Percentiles rank a stretch among this genome's conserved stretches.
Conservation (phyloP, 2,329 filamentous ascomycete species). For the Hypoxylon sp. region DNA sequence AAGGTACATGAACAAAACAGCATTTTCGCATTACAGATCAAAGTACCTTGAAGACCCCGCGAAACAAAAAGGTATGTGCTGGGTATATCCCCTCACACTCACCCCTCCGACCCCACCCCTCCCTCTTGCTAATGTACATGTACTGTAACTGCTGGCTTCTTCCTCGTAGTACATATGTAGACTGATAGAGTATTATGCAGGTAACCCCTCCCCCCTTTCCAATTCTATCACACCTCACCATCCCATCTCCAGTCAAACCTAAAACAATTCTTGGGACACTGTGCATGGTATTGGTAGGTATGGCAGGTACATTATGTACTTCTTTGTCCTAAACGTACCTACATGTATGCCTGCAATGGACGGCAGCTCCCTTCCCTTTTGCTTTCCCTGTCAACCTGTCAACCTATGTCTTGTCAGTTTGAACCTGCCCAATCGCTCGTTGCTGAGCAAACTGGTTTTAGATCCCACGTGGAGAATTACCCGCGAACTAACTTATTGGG, state of each 20-base stretch:
- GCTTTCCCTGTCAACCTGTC: slow-evolving; percentile 3
- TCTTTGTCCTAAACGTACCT: not conserved
- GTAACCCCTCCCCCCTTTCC: slow-evolving; percentile 10
- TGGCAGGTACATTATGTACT: no score
- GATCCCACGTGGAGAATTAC: slow-evolving; percentile 40
- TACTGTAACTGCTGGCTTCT: slow-evolving; percentile 12
- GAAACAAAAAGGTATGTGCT: slow-evolving; percentile 8
- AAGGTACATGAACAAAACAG: no score
- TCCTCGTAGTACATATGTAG: slow-evolving; percentile 15
- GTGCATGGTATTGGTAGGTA: not conserved
- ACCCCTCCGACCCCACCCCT: slow-evolving; percentile 32
- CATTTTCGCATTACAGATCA: no score
- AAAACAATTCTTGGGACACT: slow-evolving; percentile 26
- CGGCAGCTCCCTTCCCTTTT: slow-evolving; percentile 14
- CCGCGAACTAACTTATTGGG: slow-evolving; percentile 10
- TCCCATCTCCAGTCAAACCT: slow-evolving; percentile 29
- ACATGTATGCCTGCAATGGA: slow-evolving; percentile 1
- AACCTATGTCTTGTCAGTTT: slow-evolving; percentile 1
- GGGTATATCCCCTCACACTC: slow-evolving; percentile 14
- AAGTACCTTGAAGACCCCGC: no score
- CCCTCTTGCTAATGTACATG: slow-evolving; percentile 20
- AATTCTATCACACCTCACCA: slow-evolving; percentile 21
- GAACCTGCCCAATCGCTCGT: slow-evolving; percentile 6
- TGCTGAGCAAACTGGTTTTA: slow-evolving; percentile 32
- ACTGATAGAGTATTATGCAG: no score